Percentiles rank a stretch among this genome's conserved stretches.
Conservation (phyloP, 495 filamentous ascomycete species). For the Podospora fimiseda region DNA sequence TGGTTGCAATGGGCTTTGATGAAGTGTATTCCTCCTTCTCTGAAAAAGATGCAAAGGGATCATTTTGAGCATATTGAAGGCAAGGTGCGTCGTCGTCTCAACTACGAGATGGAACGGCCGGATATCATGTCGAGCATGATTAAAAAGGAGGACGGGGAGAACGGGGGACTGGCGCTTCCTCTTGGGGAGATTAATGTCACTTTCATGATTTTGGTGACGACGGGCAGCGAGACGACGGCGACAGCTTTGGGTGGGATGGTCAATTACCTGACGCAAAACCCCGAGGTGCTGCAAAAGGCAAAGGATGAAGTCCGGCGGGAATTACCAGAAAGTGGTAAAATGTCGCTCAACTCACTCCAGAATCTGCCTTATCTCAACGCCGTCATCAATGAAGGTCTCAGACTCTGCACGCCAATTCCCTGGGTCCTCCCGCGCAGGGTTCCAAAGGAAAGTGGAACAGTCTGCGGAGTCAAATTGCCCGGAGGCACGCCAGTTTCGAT, state of each 20-base stretch:
- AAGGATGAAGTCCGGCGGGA: slow-evolving; percentile 38
- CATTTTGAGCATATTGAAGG: neutral
- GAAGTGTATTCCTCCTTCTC: neutral
- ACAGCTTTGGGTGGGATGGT: slow-evolving; percentile 42
- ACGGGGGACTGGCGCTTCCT: slow-evolving; percentile 4
- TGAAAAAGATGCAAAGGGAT: neutral
- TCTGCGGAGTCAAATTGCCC: slow-evolving; percentile 25
- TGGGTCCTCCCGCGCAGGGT: slow-evolving; percentile 28
- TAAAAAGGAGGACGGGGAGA: neutral
- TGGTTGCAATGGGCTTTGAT: neutral
- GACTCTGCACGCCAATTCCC: slow-evolving; percentile 31
- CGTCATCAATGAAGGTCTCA: slow-evolving; percentile 40
- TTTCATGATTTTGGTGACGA: slow-evolving; percentile 25
- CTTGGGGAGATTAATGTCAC: slow-evolving; percentile 37
- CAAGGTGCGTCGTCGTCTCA: neutral
- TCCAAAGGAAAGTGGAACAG: slow-evolving; percentile 24
- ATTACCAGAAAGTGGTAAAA: slow-evolving; percentile 35
- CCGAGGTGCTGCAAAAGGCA: slow-evolving; percentile 31
- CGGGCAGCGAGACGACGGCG: slow-evolving; percentile 56
- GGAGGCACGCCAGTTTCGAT: slow-evolving; percentile 28
- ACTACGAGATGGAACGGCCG: slow-evolving; percentile 1
- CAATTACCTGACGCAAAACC: slow-evolving; percentile 44
- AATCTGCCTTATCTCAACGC: slow-evolving; percentile 38
- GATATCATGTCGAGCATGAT: neutral
- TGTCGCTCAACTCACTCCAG: slow-evolving; percentile 37